A percentile compares a stretch with the other conserved stretches of the same genome.
phyloP scores from a whole-genome alignment of 2,329 filamentous ascomycete species.

The Hortaea werneckii region DNA sequence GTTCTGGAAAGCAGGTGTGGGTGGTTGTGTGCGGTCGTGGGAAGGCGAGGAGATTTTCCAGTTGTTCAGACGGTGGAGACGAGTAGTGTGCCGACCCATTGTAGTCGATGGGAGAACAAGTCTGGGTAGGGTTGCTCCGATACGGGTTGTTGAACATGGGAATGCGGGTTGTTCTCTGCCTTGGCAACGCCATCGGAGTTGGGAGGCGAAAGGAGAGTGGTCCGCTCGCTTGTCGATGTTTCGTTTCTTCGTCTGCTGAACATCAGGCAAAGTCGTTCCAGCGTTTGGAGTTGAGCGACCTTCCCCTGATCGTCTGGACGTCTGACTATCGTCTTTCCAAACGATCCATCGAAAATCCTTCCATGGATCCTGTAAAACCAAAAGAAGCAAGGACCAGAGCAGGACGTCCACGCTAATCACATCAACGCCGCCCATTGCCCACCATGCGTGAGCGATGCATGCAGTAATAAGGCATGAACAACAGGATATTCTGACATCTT shows the following conservation, averaged over 20 bases:
- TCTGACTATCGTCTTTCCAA: not conserved
- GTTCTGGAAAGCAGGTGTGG: constrained; percentile 6
- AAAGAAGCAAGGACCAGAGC: constrained; percentile 16
- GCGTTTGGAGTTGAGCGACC: too few relatives aligned
- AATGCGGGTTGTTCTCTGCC: not conserved
- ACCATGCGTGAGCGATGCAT: constrained; percentile 18
- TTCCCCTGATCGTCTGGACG: too few relatives aligned
- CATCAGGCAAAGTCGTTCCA: not conserved
- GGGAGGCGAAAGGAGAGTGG: not conserved
- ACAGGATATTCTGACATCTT: constrained; percentile 11
- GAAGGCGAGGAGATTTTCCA: constrained; percentile 17
- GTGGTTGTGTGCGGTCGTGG: constrained; percentile 17
- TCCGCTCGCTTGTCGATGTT: not conserved
- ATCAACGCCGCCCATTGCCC: constrained; percentile 18
- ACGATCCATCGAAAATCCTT: constrained; percentile 12
- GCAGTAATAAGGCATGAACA: constrained; percentile 20
- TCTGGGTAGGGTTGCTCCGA: constrained; percentile 14
- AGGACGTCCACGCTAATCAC: constrained; percentile 20
- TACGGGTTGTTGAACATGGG: not conserved
- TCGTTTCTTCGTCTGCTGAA: not conserved
- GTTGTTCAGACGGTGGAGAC: constrained; percentile 14
- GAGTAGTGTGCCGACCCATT: constrained; percentile 18
- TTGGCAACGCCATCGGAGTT: not conserved
- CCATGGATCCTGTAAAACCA: constrained; percentile 19
- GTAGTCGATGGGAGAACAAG: constrained; percentile 10